Percentiles rank a stretch among this genome's conserved stretches.
Evolutionary conservation across 495 filamentous ascomycete species (phyloP).

Genomic region (Penicillium paxilli): DNA sequence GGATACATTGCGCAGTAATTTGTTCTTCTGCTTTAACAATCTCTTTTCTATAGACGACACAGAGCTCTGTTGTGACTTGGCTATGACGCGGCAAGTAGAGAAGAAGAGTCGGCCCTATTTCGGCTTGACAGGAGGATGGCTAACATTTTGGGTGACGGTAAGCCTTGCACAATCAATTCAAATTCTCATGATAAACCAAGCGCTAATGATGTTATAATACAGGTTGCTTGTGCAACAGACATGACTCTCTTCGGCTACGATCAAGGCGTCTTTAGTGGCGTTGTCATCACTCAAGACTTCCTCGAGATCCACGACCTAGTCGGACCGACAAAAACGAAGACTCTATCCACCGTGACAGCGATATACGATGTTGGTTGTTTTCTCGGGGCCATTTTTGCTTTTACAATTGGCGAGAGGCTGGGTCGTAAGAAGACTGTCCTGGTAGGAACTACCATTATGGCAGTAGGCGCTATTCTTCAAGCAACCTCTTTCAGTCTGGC

Average conservation of each 20-base stretch:
- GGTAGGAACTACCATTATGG: constrained; percentile 58
- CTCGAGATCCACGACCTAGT: constrained; percentile 51
- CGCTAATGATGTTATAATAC: background rate
- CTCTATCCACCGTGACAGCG: constrained; percentile 59
- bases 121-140: constrained; percentile 56
- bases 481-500: constrained; percentile 53
- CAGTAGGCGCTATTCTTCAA: constrained; percentile 59
- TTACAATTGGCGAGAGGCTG: constrained; percentile 55
- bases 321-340: constrained; percentile 47
- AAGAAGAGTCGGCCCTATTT: constrained; percentile 45
- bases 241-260: constrained; percentile 64
- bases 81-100: background rate
- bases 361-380: constrained; percentile 66
- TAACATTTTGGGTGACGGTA: constrained; percentile 61
- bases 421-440: constrained; percentile 60
- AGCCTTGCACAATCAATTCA: constrained; percentile 5
- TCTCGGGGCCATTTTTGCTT: constrained; percentile 51
- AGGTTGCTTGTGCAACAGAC: constrained; percentile 55
- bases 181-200: constrained; percentile 20
- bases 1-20: background rate
- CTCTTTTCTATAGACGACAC: background rate
- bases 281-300: constrained; percentile 51
- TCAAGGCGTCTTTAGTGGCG: constrained; percentile 51
- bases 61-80: background rate
- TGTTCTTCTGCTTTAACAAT: too few relatives aligned